Percentiles rank a stretch among this genome's conserved stretches.
Conservation (phyloP, 2,329 filamentous ascomycete species). For the Rosellinia necatrix region DNA sequence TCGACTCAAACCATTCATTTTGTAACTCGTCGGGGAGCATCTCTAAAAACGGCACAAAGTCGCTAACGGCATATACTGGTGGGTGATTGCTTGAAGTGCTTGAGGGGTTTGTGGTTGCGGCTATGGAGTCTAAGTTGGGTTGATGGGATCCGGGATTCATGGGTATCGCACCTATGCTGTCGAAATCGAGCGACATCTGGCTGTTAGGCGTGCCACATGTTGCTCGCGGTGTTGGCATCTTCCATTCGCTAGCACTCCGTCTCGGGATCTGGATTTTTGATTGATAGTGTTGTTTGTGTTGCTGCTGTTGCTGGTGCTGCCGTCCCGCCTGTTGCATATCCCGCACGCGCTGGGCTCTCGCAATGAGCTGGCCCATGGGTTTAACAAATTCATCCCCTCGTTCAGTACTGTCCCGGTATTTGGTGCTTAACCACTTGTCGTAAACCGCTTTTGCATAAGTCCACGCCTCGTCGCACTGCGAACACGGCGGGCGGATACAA, state of each 20-base stretch:
- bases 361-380: slow-evolving; percentile 25
- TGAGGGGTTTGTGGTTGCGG: neutral
- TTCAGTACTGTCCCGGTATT: slow-evolving; percentile 22
- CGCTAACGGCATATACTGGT: slow-evolving; percentile 1
- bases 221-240: slow-evolving; percentile 4
- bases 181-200: neutral
- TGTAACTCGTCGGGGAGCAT: slow-evolving; percentile 21
- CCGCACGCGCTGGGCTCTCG: slow-evolving; percentile 21
- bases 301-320: slow-evolving; percentile 5
- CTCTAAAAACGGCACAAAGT: slow-evolving; percentile 22
- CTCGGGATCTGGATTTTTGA: neutral
- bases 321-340: slow-evolving; percentile 13
- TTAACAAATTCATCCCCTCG: slow-evolving; percentile 24
- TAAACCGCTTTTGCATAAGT: slow-evolving; percentile 16
- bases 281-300: slow-evolving; percentile 1
- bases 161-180: neutral
- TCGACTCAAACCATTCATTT: slow-evolving; percentile 18
- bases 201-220: neutral
- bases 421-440: slow-evolving; percentile 22
- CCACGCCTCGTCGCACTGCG: slow-evolving; percentile 25
- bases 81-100: neutral
- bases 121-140: neutral
- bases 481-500: slow-evolving; percentile 26
- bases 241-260: neutral
- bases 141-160: neutral